Percentiles rank a stretch among this genome's conserved stretches.
phyloP scores from a whole-genome alignment of 2,329 filamentous ascomycete species.

The Septoria linicola region DNA sequence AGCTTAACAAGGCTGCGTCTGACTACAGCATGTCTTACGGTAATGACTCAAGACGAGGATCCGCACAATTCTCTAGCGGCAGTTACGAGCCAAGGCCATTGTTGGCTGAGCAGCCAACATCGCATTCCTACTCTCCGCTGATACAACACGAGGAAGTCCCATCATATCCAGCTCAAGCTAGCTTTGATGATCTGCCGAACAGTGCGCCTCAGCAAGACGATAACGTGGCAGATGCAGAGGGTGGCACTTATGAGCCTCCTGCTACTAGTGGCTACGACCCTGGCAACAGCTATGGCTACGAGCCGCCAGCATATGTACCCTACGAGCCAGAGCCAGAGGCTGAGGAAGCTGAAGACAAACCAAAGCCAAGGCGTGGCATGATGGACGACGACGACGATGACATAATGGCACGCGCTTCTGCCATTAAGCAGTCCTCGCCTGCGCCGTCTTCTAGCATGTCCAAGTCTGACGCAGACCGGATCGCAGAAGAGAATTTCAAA shows the following conservation, averaged over 20 bases:
- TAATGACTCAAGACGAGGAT: constrained; percentile 34
- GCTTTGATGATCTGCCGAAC: constrained; percentile 7
- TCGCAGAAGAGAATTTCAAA: constrained; percentile 81
- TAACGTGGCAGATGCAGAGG: constrained; percentile 17
- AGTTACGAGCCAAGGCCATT: constrained; percentile 35
- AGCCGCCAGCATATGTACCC: constrained; percentile 53
- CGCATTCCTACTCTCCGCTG: constrained; percentile 23
- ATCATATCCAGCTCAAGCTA: constrained; percentile 1
- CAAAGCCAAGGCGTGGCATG: constrained; percentile 68
- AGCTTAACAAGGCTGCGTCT: constrained; percentile 29
- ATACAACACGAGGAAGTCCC: constrained; percentile 8
- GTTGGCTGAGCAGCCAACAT: constrained; percentile 29
- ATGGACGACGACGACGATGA: constrained; percentile 74
- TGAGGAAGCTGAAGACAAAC: constrained; percentile 48
- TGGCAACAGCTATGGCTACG: constrained; percentile 48
- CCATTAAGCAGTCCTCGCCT: constrained; percentile 41
- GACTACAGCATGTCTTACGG: constrained; percentile 34
- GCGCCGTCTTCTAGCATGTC: constrained; percentile 12
- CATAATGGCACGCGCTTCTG: constrained; percentile 46
- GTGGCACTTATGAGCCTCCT: constrained; percentile 50
- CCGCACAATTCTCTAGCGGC: constrained; percentile 29
- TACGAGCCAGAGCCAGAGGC: constrained; percentile 53
- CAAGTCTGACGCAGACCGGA: constrained; percentile 56
- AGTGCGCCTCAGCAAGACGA: constrained; percentile 1
- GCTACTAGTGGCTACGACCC: constrained; percentile 59